Conservation (phyloP, 1,284 basidiomycete species). For the Leccinum glutinopallens region DNA sequence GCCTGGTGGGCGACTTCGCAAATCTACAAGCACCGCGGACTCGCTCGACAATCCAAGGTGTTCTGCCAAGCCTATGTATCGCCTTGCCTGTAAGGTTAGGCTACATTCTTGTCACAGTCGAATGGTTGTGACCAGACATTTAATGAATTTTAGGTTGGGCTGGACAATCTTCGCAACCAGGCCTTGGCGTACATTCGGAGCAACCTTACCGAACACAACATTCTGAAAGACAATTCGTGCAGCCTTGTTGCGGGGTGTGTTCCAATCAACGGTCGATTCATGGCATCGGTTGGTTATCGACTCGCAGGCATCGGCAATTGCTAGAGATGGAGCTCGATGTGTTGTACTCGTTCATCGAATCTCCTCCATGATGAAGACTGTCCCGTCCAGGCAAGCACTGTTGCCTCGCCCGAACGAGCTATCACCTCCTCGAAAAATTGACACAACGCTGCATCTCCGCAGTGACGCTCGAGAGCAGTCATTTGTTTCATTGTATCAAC, state of each 20-base stretch:
- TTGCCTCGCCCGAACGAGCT: too few relatives aligned
- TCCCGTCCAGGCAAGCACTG: too few relatives aligned
- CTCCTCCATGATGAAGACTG: neutral
- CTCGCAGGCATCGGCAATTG: neutral
- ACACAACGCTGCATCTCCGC: too few relatives aligned
- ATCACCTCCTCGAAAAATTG: too few relatives aligned
- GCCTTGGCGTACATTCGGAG: neutral
- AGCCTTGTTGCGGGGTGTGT: neutral
- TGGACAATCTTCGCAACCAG: neutral
- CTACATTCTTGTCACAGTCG: neutral
- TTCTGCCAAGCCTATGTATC: neutral
- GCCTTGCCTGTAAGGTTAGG: neutral
- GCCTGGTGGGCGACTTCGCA: neutral
- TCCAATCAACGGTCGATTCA: neutral
- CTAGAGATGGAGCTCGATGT: neutral
- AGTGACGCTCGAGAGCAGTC: too few relatives aligned
- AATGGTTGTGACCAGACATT: neutral
- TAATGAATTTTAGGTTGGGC: neutral
- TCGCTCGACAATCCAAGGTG: neutral
- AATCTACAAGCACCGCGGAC: neutral
- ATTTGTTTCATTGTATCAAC: too few relatives aligned
- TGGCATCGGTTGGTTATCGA: neutral
- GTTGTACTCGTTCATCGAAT: neutral
- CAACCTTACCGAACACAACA: neutral
- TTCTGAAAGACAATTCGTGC: neutral